Percentiles rank a stretch among this genome's conserved stretches.
Conservation (phyloP, 495 filamentous ascomycete genomes). For the Xylaria castorea region DNA sequence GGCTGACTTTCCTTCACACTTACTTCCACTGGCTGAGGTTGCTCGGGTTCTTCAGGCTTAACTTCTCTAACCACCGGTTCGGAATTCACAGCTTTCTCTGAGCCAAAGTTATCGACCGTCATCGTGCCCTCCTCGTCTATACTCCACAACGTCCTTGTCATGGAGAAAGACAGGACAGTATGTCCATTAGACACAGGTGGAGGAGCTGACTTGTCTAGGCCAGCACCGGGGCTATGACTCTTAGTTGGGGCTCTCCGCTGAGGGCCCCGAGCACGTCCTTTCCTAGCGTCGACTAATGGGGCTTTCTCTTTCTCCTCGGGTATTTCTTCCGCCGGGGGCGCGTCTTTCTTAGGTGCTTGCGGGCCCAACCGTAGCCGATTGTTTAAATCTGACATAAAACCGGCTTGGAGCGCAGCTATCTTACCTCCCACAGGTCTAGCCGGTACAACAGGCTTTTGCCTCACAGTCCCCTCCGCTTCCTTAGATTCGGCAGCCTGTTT, state of each 20-base stretch:
- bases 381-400: constrained; percentile 90
- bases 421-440: constrained; percentile 80
- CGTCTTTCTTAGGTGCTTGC: constrained; percentile 73
- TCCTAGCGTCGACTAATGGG: constrained; percentile 83
- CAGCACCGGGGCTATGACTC: constrained; percentile 44
- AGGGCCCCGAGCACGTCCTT: constrained; percentile 87
- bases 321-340: constrained; percentile 60
- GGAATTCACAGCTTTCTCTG: constrained; percentile 22
- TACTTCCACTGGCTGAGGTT: constrained; percentile 28
- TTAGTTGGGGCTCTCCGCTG: constrained; percentile 72
- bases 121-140: constrained; percentile 60
- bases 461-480: constrained; percentile 54
- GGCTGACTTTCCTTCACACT: constrained; percentile 23
- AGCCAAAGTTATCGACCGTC: constrained; percentile 42
- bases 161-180: constrained; percentile 44
- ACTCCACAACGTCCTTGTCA: constrained; percentile 53
- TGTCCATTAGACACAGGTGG: constrained; percentile 36
- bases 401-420: constrained; percentile 87
- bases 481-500: constrained; percentile 56
- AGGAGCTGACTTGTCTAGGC: constrained; percentile 30
- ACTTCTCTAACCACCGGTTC: constrained; percentile 2
- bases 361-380: constrained; percentile 83
- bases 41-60: constrained; percentile 39
- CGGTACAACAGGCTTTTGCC: constrained; percentile 80
- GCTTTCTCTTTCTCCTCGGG: constrained; percentile 71